Evolutionary conservation across 495 filamentous ascomycete genomes (phyloP), one percentile per base, ranked within the genome.

Genomic region (Letharia columbiana): DNA sequence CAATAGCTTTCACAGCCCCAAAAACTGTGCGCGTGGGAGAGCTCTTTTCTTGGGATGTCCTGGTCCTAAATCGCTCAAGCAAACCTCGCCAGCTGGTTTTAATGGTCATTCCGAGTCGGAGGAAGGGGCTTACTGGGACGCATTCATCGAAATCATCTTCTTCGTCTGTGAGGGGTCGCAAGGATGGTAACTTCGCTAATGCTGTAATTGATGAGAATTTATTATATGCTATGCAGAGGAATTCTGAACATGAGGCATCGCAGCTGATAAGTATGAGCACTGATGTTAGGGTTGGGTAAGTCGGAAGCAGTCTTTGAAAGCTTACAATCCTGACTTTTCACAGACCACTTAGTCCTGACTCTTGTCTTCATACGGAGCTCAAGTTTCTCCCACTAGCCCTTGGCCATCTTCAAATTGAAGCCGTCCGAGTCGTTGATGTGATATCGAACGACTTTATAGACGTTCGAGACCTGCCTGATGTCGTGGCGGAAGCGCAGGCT

Each of bases 141-240:
- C 81, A 86, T 71, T 73, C 75, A n/a, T 71, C 79, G 12, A 78
- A 79, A 42, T 75, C 80, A 52, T 82, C 80, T 0, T 75, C 78
- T 31, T 79, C 81, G 8, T 84, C 82, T 17, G 70, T 68, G 72
- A 58, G 71, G 68, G 47, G 73, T 62, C 72, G 75, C 28, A 75
- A 76, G 37, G 78, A 82, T 23, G 78, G 82, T 52, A 75, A 79
- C 42, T 76, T 90, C 4, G 89, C 91, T 1, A 88, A 91, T 67
- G 89, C 91, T 20, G 86, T 96, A 37, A 81, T 92, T 4, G 92
- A 97, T 66, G 91, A 96, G 68, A 90, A 87, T 65, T 83, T 91
- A 18, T 80, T 96, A 40, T 88, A 93, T 75, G 88, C 89, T 31
- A 88, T 89, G 80, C 92, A 96, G 73, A 86, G 86, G 69, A 88